phyloP scores from a whole-genome alignment of 75 land plant genomes.

The Picea sitchensis region DNA sequence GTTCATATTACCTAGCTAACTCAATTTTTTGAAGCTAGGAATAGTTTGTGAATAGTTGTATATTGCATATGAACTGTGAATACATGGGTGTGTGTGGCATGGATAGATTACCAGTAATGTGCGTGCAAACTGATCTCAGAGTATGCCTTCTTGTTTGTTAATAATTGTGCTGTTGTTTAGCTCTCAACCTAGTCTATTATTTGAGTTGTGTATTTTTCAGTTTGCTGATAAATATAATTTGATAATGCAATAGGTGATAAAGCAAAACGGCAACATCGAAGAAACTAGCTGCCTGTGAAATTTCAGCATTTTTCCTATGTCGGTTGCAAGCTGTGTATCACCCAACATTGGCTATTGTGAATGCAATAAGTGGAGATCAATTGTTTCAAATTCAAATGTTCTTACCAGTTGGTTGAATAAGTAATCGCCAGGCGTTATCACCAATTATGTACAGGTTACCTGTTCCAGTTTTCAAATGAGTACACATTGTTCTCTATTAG shows the following conservation, averaged over 20 bases:
- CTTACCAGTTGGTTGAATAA: constrained; percentile 1
- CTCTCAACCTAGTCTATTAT: not conserved
- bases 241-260: not conserved
- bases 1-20: not conserved
- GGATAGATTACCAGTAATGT: not conserved
- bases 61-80: not conserved
- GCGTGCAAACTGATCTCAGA: not conserved
- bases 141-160: not conserved
- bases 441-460: constrained; percentile 2
- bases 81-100: not conserved
- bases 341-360: not conserved
- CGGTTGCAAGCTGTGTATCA: not conserved
- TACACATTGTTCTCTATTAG: not conserved
- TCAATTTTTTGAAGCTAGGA: not conserved
- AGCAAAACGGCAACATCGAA: not conserved
- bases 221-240: not conserved
- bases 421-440: not conserved
- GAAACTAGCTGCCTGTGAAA: not conserved
- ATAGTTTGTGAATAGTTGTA: not conserved
- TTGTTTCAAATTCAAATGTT: not conserved
- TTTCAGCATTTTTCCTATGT: not conserved
- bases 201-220: not conserved
- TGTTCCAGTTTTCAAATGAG: not conserved
- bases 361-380: constrained; percentile 2
- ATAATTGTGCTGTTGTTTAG: not conserved